These are phyloP conservation scores for Agaricus sinodeliciosus DNA, from an alignment of 768 basidiomycete species.

Conservation along the genomic window DNA sequence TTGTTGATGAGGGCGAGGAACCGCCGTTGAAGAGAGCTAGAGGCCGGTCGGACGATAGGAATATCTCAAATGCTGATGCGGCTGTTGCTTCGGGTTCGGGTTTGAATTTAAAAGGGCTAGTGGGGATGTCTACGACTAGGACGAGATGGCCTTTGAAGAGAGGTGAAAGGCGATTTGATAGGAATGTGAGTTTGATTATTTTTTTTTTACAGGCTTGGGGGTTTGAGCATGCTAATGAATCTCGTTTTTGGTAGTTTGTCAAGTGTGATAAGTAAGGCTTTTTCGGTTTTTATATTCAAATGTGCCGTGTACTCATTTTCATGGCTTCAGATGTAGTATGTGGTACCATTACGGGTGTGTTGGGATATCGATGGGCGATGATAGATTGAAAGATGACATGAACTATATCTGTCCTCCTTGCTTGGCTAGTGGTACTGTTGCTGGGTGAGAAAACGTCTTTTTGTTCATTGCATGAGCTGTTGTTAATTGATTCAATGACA, in stretches of 20 bases:
- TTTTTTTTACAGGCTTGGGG: neutral
- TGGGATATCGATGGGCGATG: constrained; percentile 28
- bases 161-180: constrained; percentile 16
- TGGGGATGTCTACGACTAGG: neutral
- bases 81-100: neutral
- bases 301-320: neutral
- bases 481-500: neutral
- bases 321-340: constrained; percentile 25
- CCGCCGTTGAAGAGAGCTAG: constrained; percentile 22
- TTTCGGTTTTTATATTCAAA: neutral
- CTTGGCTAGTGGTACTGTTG: constrained; percentile 19
- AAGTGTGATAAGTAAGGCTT: constrained; percentile 18
- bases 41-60: constrained; percentile 3
- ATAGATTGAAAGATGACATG: constrained; percentile 21
- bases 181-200: constrained; percentile 18
- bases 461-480: neutral
- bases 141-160: constrained; percentile 19
- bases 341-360: constrained; percentile 50
- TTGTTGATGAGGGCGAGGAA: constrained; percentile 11
- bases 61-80: constrained; percentile 1
- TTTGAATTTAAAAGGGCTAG: neutral
- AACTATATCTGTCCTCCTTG: constrained; percentile 38
- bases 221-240: neutral
- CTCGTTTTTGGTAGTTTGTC: constrained; percentile 17
- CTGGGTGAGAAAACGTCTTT: neutral